A percentile compares a stretch with the other conserved stretches of the same genome.
These are phyloP conservation scores for Colletotrichum magnum DNA, from an alignment of 2,329 filamentous ascomycete genomes.

Conservation along the genomic window DNA sequence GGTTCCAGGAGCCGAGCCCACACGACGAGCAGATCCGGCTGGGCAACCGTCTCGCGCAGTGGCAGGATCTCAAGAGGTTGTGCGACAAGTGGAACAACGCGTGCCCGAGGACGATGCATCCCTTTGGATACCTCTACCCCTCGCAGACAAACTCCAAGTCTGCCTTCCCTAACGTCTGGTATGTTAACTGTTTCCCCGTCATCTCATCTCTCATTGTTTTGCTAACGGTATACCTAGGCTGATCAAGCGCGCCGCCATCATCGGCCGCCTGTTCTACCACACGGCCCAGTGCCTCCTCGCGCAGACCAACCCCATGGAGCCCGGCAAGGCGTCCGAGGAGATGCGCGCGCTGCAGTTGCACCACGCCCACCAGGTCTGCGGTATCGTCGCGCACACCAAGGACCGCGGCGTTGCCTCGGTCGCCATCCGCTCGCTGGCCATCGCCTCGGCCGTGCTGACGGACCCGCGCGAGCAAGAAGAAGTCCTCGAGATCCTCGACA, in stretches of 20 bases:
- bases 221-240: conserved; percentile 66
- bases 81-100: conserved; percentile 86
- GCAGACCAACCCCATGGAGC: conserved; percentile 81
- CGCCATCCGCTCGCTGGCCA: conserved; percentile 82
- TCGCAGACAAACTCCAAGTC: conserved; percentile 78
- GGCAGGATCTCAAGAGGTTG: conserved; percentile 83
- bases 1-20: conserved; percentile 70
- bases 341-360: conserved; percentile 79
- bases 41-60: conserved; percentile 79
- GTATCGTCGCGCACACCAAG: conserved; percentile 88
- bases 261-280: conserved; percentile 90
- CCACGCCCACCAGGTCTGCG: conserved; percentile 89
- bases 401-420: conserved; percentile 85
- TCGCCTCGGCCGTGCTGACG: conserved; percentile 81
- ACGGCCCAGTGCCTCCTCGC: conserved; percentile 86
- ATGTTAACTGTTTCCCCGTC: conserved; percentile 47
- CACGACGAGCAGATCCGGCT: conserved; percentile 75
- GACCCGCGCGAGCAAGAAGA: conserved; percentile 83
- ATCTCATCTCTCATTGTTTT: background rate
- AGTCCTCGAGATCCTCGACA: conserved; percentile 81
- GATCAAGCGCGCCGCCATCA: conserved; percentile 84
- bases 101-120: conserved; percentile 89
- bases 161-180: conserved; percentile 90
- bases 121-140: conserved; percentile 82
- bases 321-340: conserved; percentile 71